Conservation (phyloP, 192 early-diverging fungal species). For the Dimargaris cristalligena region DNA sequence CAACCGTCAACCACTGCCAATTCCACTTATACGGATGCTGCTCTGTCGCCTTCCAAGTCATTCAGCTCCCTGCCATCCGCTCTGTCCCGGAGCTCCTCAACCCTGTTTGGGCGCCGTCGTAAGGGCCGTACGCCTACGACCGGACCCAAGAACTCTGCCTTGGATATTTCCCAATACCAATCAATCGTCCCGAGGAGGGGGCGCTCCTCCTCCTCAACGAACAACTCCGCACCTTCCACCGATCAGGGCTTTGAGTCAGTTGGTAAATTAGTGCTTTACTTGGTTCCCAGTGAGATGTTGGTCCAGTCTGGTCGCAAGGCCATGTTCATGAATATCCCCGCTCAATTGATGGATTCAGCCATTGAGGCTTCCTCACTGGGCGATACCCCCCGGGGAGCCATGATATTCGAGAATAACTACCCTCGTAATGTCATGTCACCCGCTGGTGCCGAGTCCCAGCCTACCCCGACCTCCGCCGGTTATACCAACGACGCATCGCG, state of each 20-base stretch:
- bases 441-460: too few species aligned
- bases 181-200: not conserved
- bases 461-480: too few species aligned
- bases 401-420: not conserved
- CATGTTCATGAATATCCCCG: constrained; percentile 7
- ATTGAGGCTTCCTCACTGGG: not conserved
- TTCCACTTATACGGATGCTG: not conserved
- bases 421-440: too few species aligned
- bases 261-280: constrained; percentile 2
- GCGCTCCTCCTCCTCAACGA: not conserved
- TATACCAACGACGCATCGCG: too few species aligned
- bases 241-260: not conserved
- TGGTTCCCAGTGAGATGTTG: constrained; percentile 5
- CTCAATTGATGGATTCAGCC: not conserved
- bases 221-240: not conserved
- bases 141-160: not conserved
- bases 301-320: not conserved
- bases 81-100: too few species aligned
- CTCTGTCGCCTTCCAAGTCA: not conserved
- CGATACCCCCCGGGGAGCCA: not conserved
- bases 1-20: not conserved
- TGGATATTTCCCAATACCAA: not conserved
- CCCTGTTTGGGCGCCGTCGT: too few species aligned
- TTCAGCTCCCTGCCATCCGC: not conserved
- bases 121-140: not conserved